These are phyloP conservation scores for Paramecium sexaurelia DNA, from an alignment of 73 alveolate genomes.

Conservation along the genomic window DNA sequence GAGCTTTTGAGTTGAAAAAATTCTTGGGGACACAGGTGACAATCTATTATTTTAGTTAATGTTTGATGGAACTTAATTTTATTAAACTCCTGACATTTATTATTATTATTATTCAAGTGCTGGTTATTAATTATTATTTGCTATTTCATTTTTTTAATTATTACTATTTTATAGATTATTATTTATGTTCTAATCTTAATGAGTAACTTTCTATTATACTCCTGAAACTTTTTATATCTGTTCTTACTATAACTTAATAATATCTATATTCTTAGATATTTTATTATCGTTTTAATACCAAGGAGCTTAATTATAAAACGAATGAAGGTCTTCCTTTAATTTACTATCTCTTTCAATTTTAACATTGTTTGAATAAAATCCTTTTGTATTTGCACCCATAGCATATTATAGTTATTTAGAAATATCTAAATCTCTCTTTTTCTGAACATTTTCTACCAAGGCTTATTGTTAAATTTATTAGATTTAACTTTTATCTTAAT, in stretches of 20 bases:
- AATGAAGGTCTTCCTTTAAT: background rate
- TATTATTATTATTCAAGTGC: background rate
- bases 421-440: background rate
- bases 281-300: background rate
- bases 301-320: background rate
- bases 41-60: background rate
- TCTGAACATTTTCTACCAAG: background rate
- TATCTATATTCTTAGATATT: background rate
- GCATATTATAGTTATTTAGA: conserved; percentile 1
- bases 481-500: background rate
- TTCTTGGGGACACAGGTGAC: background rate
- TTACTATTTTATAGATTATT: background rate
- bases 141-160: background rate
- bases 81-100: background rate
- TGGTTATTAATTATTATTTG: background rate
- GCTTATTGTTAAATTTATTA: background rate
- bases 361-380: background rate
- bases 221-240: background rate
- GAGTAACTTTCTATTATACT: background rate
- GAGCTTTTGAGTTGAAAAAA: background rate
- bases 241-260: background rate
- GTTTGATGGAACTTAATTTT: background rate
- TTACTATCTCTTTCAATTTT: conserved; percentile 6
- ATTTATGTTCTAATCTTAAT: background rate
- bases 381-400: conserved; percentile 1